Evolutionary conservation across 225 moss, liverwort and hornwort species (phyloP).

Genomic region (Physcomitrium patens): DNA sequence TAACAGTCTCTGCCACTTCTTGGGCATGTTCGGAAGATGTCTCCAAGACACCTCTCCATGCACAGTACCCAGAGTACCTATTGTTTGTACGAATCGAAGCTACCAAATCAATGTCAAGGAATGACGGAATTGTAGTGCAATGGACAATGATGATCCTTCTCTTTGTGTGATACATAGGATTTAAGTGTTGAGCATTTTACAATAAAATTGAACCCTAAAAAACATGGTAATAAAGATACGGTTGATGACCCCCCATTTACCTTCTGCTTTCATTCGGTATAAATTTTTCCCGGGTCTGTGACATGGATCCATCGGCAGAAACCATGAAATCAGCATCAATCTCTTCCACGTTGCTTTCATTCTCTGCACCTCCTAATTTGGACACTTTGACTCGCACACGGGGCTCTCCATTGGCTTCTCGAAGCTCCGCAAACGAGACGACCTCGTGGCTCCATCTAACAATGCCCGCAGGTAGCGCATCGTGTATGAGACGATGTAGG

Average conservation of each 20-base stretch:
- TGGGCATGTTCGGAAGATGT: conserved; percentile 41
- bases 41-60: conserved; percentile 90
- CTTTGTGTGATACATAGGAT: too few relatives aligned
- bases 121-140: too few relatives aligned
- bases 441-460: conserved; percentile 81
- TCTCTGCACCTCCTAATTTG: conserved; percentile 22
- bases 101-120: background rate
- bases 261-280: conserved; percentile 66
- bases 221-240: too few relatives aligned
- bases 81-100: background rate
- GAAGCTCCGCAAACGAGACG: conserved; percentile 54
- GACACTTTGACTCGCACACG: conserved; percentile 60
- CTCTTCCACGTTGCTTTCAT: conserved; percentile 34
- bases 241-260: conserved; percentile 17
- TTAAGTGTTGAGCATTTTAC: too few relatives aligned
- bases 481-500: conserved; percentile 67
- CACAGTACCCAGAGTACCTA: conserved; percentile 90
- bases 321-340: conserved; percentile 77
- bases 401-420: conserved; percentile 35
- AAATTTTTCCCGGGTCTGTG: conserved; percentile 70
- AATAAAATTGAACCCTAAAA: too few relatives aligned
- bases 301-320: conserved; percentile 86
- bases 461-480: conserved; percentile 73
- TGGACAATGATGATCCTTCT: too few relatives aligned
- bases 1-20: conserved; percentile 38